These are phyloP conservation scores for Lepidium campestre DNA, from an alignment of 441 rosid species.

Conservation along the genomic window DNA sequence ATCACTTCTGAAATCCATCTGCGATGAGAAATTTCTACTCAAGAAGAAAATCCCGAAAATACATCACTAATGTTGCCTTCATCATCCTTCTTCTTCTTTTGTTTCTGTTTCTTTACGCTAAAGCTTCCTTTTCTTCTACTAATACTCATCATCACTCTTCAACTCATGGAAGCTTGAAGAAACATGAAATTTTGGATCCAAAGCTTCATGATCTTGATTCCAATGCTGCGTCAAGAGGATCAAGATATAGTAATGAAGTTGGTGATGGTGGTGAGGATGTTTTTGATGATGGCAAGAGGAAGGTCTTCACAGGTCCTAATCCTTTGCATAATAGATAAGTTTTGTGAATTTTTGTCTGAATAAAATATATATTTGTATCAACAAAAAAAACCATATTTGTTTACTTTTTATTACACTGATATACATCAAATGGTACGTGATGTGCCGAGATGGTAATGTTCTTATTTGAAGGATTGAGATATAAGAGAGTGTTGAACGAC, in stretches of 20 bases:
- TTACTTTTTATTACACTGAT: not conserved
- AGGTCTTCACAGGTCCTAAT: conserved; percentile 74
- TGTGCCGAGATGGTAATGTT: conserved; percentile 1
- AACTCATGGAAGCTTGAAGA: conserved; percentile 35
- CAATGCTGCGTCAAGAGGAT: conserved; percentile 25
- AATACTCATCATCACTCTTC: conserved; percentile 25
- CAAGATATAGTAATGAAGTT: conserved; percentile 22
- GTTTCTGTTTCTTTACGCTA: conserved; percentile 24
- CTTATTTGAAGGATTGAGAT: conserved; percentile 6
- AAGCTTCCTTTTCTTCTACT: conserved; percentile 20
- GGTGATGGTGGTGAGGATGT: conserved; percentile 30
- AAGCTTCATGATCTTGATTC: conserved; percentile 14
- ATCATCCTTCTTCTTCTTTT: conserved; percentile 35
- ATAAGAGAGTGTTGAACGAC: conserved; percentile 7
- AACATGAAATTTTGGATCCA: conserved; percentile 7
- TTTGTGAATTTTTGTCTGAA: conserved; percentile 23
- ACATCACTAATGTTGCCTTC: conserved; percentile 25
- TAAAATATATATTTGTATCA: conserved; percentile 16
- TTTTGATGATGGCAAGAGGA: conserved; percentile 66
- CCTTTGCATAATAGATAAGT: conserved; percentile 71
- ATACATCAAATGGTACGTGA: conserved; percentile 21
- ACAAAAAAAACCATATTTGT: not conserved
- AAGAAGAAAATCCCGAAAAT: conserved; percentile 30
- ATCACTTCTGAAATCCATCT: not conserved
- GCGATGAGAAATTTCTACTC: conserved; percentile 36